Conservation (phyloP, 768 basidiomycete genomes). For the Lyophyllum decastes region DNA sequence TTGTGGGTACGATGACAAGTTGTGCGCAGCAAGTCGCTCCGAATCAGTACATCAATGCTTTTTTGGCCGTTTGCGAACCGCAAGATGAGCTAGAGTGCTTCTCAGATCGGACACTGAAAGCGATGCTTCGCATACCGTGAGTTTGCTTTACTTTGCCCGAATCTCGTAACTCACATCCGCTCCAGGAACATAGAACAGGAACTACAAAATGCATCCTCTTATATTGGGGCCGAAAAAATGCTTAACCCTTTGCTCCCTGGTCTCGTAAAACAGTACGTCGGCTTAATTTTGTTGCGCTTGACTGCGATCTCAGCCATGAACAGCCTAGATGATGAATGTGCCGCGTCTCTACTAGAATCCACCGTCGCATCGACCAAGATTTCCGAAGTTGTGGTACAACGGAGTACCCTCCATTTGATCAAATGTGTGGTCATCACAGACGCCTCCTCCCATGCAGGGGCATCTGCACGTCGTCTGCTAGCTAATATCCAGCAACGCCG, state of each 20-base stretch:
- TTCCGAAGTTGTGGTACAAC: slow-evolving; percentile 34
- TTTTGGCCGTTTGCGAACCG: slow-evolving; percentile 63
- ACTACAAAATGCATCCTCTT: slow-evolving; percentile 41
- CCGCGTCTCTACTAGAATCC: slow-evolving; percentile 35
- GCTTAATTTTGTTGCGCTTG: neutral
- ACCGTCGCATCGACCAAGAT: slow-evolving; percentile 34
- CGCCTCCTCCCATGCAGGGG: slow-evolving; percentile 14
- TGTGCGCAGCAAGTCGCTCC: slow-evolving; percentile 50
- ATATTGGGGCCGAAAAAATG: slow-evolving; percentile 58
- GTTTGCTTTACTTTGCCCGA: slow-evolving; percentile 23
- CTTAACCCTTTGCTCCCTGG: slow-evolving; percentile 50
- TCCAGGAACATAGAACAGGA: slow-evolving; percentile 50
- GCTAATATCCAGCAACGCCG: slow-evolving; percentile 67
- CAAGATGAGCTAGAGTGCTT: slow-evolving; percentile 59
- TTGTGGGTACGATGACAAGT: slow-evolving; percentile 54
- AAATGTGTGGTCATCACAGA: slow-evolving; percentile 26
- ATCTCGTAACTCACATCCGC: neutral
- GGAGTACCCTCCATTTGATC: slow-evolving; percentile 29
- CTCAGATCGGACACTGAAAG: slow-evolving; percentile 38
- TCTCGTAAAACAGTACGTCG: slow-evolving; percentile 35
- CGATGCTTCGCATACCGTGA: slow-evolving; percentile 50
- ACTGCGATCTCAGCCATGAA: neutral
- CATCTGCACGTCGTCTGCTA: slow-evolving; percentile 45
- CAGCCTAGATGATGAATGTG: slow-evolving; percentile 34
- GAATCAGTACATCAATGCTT: slow-evolving; percentile 64